These are phyloP conservation scores for Fusarium nelsonii DNA, from an alignment of 2,329 filamentous ascomycete species.

Conservation along the genomic window DNA sequence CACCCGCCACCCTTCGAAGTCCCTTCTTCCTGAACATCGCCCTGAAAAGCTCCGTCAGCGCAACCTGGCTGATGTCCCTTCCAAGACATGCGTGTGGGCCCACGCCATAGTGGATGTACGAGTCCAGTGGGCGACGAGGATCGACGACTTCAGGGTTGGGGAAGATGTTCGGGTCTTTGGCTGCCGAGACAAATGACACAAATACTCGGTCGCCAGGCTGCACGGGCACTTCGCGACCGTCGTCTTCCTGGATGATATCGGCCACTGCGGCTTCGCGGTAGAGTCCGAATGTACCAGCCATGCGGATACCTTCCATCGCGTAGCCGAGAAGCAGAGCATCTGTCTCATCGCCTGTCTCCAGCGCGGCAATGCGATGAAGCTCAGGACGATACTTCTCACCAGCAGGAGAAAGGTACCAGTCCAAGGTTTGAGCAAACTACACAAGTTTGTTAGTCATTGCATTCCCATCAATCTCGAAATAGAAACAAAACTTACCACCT, in stretches of 20 bases:
- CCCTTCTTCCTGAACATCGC: slow-evolving; percentile 71
- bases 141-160: slow-evolving; percentile 71
- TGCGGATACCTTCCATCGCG: slow-evolving; percentile 77
- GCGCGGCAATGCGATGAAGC: slow-evolving; percentile 69
- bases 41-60: slow-evolving; percentile 76
- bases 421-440: slow-evolving; percentile 77
- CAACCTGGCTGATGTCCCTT: slow-evolving; percentile 69
- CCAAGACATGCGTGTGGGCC: slow-evolving; percentile 75
- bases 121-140: slow-evolving; percentile 71
- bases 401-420: slow-evolving; percentile 75
- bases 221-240: slow-evolving; percentile 64
- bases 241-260: slow-evolving; percentile 63
- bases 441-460: slow-evolving; percentile 34
- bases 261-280: slow-evolving; percentile 66
- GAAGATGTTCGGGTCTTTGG: slow-evolving; percentile 69
- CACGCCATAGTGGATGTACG: slow-evolving; percentile 73
- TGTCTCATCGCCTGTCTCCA: slow-evolving; percentile 66
- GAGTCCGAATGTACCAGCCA: slow-evolving; percentile 72
- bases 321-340: slow-evolving; percentile 77
- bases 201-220: slow-evolving; percentile 71
- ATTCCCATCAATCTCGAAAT: background rate
- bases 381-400: slow-evolving; percentile 68
- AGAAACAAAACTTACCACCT: slow-evolving; percentile 63
- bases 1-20: slow-evolving; percentile 70
- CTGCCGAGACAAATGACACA: slow-evolving; percentile 69